Percentiles rank a stretch among this genome's conserved stretches.
phyloP scores from a whole-genome alignment of 2,329 filamentous ascomycete species.

The Penicillium sp. region DNA sequence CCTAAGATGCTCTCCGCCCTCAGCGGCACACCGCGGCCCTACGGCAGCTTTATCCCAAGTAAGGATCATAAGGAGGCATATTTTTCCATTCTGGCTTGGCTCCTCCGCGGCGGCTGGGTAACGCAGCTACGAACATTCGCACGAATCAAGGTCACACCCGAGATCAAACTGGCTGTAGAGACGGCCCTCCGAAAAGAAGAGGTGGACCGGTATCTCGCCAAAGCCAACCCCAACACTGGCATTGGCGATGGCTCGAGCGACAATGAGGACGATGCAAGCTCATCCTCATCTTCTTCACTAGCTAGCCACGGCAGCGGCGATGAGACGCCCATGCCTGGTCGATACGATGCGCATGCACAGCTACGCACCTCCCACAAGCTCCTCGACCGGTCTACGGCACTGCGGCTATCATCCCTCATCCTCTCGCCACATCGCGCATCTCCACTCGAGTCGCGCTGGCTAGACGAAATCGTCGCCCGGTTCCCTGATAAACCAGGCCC shows the following conservation, averaged over 20 bases:
- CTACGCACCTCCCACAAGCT: conserved; percentile 34
- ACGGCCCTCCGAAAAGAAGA: conserved; percentile 67
- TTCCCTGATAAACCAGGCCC: conserved; percentile 31
- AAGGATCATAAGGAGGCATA: conserved; percentile 85
- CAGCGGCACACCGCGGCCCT: conserved; percentile 76
- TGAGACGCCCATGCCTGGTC: conserved; percentile 36
- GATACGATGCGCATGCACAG: conserved; percentile 25
- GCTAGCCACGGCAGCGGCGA: conserved; percentile 40
- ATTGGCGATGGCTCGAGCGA: conserved; percentile 17
- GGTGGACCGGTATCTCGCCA: conserved; percentile 44
- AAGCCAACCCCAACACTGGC: conserved; percentile 29
- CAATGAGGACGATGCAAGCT: conserved; percentile 28
- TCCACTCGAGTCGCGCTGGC: conserved; percentile 71
- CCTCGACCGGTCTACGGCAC: conserved; percentile 32
- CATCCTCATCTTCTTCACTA: conserved; percentile 41
- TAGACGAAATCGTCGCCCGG: conserved; percentile 48
- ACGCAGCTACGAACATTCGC: conserved; percentile 89
- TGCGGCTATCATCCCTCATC: conserved; percentile 63
- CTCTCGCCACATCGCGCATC: conserved; percentile 75
- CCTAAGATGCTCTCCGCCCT: conserved; percentile 84
- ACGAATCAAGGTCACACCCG: conserved; percentile 79
- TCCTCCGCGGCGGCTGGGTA: conserved; percentile 89
- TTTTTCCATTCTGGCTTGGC: conserved; percentile 87
- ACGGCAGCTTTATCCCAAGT: conserved; percentile 78
- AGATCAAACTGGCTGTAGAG: conserved; percentile 78